Conservation (phyloP, 192 early-diverging fungal genomes). For the Spizellomyces sp. region DNA sequence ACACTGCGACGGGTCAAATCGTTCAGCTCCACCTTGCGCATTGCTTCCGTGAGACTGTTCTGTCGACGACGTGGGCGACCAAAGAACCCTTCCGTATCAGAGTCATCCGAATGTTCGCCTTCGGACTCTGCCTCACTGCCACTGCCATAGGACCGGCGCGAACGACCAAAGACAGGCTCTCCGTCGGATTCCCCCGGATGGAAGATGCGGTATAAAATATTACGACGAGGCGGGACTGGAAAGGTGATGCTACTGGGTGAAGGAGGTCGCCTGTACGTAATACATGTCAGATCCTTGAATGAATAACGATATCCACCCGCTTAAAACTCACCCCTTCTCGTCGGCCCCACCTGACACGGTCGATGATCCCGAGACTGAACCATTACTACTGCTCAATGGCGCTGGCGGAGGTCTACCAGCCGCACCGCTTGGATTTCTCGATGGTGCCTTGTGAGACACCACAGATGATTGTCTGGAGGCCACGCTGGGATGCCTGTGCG, state of each 20-base stretch:
- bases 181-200: constrained; percentile 26
- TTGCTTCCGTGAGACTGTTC: constrained; percentile 8
- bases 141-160: constrained; percentile 35
- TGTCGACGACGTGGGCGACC: constrained; percentile 18
- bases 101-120: constrained; percentile 20
- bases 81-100: constrained; percentile 17
- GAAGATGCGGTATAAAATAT: constrained; percentile 49
- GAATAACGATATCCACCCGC: too few species aligned
- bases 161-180: constrained; percentile 35
- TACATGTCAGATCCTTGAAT: too few species aligned
- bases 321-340: neutral
- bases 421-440: constrained; percentile 6
- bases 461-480: neutral
- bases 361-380: neutral
- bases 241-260: neutral
- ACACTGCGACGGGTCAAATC: neutral
- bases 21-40: neutral
- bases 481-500: constrained; percentile 1
- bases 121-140: constrained; percentile 38
- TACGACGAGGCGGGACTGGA: constrained; percentile 16
- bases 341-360: neutral
- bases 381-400: constrained; percentile 9
- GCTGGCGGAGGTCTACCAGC: constrained; percentile 11
- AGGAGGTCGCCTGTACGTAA: too few species aligned
- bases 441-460: neutral